A percentile compares a stretch with the other conserved stretches of the same genome.
phyloP scores from a whole-genome alignment of 805 yeast species.

The Wickerhamiella spandovensis region DNA sequence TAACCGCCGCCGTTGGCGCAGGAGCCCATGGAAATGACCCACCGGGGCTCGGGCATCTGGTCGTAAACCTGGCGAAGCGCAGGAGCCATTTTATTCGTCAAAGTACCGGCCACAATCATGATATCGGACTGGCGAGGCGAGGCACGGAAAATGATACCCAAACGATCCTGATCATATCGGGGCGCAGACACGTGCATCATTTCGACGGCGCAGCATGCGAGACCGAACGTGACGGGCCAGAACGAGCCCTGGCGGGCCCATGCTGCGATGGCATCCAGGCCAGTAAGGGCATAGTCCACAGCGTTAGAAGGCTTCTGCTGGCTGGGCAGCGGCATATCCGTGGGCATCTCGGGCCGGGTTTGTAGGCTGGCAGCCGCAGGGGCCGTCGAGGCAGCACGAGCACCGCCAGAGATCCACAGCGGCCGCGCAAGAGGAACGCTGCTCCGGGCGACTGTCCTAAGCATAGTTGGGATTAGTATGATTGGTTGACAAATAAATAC shows the following conservation, averaged over 20 bases:
- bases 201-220: constrained; percentile 89
- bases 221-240: constrained; percentile 88
- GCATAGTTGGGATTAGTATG: constrained; percentile 2
- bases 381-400: neutral
- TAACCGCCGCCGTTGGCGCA: constrained; percentile 93
- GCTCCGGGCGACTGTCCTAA: constrained; percentile 2
- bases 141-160: constrained; percentile 87
- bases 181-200: constrained; percentile 93
- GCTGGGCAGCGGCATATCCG: constrained; percentile 58
- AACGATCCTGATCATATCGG: constrained; percentile 81
- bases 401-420: neutral
- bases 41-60: constrained; percentile 89
- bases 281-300: constrained; percentile 68
- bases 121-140: constrained; percentile 88
- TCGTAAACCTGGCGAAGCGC: constrained; percentile 85
- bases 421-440: neutral
- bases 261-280: constrained; percentile 68
- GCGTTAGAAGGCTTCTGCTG: constrained; percentile 47
- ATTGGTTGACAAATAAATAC: constrained; percentile 1
- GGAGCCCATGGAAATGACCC: constrained; percentile 91
- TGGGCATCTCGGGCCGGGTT: constrained; percentile 31
- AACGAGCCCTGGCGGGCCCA: constrained; percentile 89
- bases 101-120: constrained; percentile 85
- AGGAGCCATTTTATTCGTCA: constrained; percentile 89
- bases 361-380: constrained; percentile 15